Evolutionary conservation across 495 filamentous ascomycete species (phyloP), one percentile per base, ranked within the genome.

Genomic region (Xylaria telfairii): DNA sequence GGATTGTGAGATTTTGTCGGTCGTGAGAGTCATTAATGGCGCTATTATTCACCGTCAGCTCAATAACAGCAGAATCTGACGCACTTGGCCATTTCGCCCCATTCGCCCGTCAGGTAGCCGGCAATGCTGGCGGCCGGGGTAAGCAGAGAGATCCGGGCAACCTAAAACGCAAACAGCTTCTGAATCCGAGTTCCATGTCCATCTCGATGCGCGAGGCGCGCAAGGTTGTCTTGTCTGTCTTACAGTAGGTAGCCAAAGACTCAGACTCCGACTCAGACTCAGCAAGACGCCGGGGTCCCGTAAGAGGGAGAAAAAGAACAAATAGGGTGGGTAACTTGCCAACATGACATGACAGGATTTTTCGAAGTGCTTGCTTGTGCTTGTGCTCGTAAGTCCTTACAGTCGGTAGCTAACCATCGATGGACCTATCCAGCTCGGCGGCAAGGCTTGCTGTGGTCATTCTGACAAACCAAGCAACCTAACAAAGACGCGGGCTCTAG

Each of bases 201-300:
- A 39, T 66, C 42, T 30, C 57, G 60, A 56, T 39, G 47, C 57
- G n/a, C 42, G 26, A 53, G 42, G 13, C 19, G 39, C 51, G 28
- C 41, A 60, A 26, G 44, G 44, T 51, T 69, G 65, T 60, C 65
- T 46, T 66, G n/a, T n/a, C n/a, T n/a, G n/a, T n/a, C n/a, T n/a
- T n/a, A n/a, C n/a, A n/a, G n/a, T n/a, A n/a, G n/a, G n/a, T n/a
- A 66, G 19, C 62, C 62, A 34, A 28, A 10, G 62, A 32, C 51
- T 47, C 67, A 49, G 34, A 28, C 34, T 37, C 34, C 3, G 34
- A 37, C 34, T 47, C 67, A 60, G 34, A 28, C 59, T 62, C 46
- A 63, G 28, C 62, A 37, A 37, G 21, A 61, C 34, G 59, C 67
- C 46, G 42, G 34, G 24, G 4, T 19, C 15, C 19, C 5, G 8